Conservation (phyloP, 768 basidiomycete species). For the Suillus tomentosus region DNA sequence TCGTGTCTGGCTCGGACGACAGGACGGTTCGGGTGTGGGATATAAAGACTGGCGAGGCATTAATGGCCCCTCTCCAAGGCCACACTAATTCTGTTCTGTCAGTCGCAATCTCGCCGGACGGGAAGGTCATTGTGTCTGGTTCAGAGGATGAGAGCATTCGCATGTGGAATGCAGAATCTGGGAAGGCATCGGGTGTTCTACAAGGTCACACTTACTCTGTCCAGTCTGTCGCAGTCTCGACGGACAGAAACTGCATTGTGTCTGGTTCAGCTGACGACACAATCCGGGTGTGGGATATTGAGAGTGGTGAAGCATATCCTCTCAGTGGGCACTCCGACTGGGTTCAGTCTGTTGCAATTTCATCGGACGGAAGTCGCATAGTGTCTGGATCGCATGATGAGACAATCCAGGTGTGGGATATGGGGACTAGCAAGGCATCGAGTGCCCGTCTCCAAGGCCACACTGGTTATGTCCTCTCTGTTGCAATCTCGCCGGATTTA, state of each 20-base stretch:
- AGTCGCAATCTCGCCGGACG: neutral
- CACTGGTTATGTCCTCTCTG: neutral
- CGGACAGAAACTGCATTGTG: neutral
- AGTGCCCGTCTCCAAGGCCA: neutral
- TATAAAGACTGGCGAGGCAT: neutral
- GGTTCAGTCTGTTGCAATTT: too few species aligned
- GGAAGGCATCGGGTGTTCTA: neutral
- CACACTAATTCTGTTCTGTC: neutral
- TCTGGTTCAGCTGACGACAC: too few species aligned
- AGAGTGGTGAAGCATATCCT: neutral
- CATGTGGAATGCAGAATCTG: neutral
- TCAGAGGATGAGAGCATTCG: slow-evolving; percentile 4
- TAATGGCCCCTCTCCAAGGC: neutral
- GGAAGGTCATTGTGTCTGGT: slow-evolving; percentile 11
- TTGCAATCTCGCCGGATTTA: too few species aligned
- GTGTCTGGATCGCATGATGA: too few species aligned
- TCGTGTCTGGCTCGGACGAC: neutral
- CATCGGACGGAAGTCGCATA: too few species aligned
- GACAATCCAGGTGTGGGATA: neutral
- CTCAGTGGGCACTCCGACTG: too few species aligned
- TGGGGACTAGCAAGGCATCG: neutral
- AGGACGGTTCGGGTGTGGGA: neutral
- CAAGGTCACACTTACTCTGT: neutral
- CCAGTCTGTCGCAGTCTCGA: neutral
- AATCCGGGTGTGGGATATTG: neutral